Percentiles rank a stretch among this genome's conserved stretches.
Evolutionary conservation across 2,329 filamentous ascomycete species (phyloP).

Genomic region (Fusarium sp.): DNA sequence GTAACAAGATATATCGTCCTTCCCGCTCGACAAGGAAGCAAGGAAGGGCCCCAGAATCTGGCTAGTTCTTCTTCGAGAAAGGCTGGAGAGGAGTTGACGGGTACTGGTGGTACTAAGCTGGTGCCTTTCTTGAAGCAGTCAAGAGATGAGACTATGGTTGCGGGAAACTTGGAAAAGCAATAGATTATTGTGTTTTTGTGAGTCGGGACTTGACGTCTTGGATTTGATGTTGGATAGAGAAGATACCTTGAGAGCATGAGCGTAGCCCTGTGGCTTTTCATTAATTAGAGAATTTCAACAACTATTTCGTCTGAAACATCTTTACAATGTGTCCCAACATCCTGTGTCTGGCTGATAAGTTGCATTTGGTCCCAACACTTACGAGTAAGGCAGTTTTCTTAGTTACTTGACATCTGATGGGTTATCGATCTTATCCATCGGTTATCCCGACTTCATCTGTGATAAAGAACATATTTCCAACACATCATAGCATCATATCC

Average conservation of each 20-base stretch:
- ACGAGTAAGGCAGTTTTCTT: background rate
- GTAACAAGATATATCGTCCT: constrained; percentile 92
- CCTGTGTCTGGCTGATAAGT: too few relatives aligned
- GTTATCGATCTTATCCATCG: background rate
- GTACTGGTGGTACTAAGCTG: constrained; percentile 87
- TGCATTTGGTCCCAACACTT: background rate
- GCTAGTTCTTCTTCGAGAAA: constrained; percentile 56
- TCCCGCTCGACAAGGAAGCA: constrained; percentile 65
- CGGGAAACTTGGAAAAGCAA: constrained; percentile 46
- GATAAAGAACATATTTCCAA: too few relatives aligned
- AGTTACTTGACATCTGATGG: background rate
- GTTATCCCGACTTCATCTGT: too few relatives aligned
- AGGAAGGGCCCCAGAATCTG: constrained; percentile 51
- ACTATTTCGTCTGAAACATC: background rate
- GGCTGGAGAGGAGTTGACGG: constrained; percentile 67
- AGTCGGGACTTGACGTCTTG: background rate
- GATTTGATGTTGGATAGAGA: background rate
- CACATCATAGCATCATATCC: too few relatives aligned
- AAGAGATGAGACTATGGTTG: constrained; percentile 77
- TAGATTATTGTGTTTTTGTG: background rate
- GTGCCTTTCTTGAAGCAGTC: constrained; percentile 92
- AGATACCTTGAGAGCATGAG: constrained; percentile 14
- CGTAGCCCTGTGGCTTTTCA: background rate
- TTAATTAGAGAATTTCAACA: background rate
- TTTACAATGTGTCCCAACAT: background rate